Conservation (phyloP, 2,329 filamentous ascomycete genomes). For the Neopestalotiopsis clavispora region DNA sequence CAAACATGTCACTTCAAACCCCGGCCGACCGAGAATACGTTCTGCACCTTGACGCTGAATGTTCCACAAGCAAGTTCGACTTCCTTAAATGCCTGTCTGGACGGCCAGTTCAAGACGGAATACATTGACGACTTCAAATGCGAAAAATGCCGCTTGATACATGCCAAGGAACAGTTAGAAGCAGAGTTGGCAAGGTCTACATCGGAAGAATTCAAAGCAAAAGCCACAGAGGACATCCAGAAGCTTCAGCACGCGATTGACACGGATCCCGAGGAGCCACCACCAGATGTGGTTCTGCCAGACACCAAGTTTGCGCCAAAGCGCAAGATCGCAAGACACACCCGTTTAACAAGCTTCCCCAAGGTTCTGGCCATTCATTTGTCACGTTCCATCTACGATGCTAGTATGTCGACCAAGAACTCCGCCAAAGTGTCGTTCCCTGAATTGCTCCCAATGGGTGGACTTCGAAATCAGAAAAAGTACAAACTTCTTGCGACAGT, state of each 20-base stretch:
- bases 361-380: conserved; percentile 91
- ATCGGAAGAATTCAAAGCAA: conserved; percentile 55
- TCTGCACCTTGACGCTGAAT: conserved; percentile 89
- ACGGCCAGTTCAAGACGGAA: conserved; percentile 92
- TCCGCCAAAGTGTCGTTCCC: conserved; percentile 92
- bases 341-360: conserved; percentile 85
- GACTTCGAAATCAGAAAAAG: conserved; percentile 75
- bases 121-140: conserved; percentile 97
- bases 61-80: conserved; percentile 85
- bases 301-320: conserved; percentile 77
- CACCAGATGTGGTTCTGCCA: conserved; percentile 75
- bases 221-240: conserved; percentile 62
- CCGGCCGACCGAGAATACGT: conserved; percentile 80
- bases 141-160: conserved; percentile 86
- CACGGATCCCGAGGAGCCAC: conserved; percentile 80
- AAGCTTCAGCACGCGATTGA: conserved; percentile 73
- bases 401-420: conserved; percentile 84
- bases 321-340: conserved; percentile 84
- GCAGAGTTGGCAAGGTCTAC: conserved; percentile 61
- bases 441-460: conserved; percentile 81
- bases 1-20: conserved; percentile 89
- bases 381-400: conserved; percentile 89
- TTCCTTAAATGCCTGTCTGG: conserved; percentile 85
- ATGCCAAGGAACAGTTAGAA: conserved; percentile 71
- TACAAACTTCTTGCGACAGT: conserved; percentile 89